Base-by-base conservation (phyloP, 768 basidiomycete species). In the Pleurotus djamor region DNA sequence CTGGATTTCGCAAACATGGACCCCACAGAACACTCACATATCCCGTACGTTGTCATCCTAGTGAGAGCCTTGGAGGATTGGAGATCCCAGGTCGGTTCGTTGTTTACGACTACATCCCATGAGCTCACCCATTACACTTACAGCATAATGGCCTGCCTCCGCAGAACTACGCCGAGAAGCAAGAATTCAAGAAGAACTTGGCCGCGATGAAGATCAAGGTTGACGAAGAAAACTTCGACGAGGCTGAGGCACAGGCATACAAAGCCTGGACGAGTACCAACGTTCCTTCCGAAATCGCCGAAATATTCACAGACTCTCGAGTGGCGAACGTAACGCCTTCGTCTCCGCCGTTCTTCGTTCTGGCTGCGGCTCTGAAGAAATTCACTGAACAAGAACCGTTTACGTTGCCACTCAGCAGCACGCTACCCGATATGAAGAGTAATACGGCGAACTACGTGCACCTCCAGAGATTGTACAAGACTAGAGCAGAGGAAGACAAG, bases 191-290 rank as follows among this genome's bases (percentile, higher is more conserved):
- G 68, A 74, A 81, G 36, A 58, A 57, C 2, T 74, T 98, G 47
- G 72, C 77, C n/a, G 74, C 75, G 1, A 83, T 88, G 79, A 86
- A 87, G 66, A 68, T 82, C 59, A 94, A 93, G 66, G 65, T 74
- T 0, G 97, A 99, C 68, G 94, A 98, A 68, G 97, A 99, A 78
- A 99, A 98, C 74, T 95, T 95, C 68, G 96, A 97, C 61, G 96
- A 98, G 72, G 96, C 96, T 2, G 83, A 90, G 66, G 80, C 89
- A 5, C 92, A 97, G 69, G 92, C 91, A 0, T 96, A 92, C 71
- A 86, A 91, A 32, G 83, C 83, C 57, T 95, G 87, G 87, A 84
- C 84, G 7, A 66, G 72, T 8, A 79, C 81, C 3, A 70, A 68
- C 43, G 80, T 96, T 3, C 93, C 94, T 1, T 76, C 76, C 7